Percentiles rank a stretch among this genome's conserved stretches.
Conservation (phyloP, 2,329 filamentous ascomycete genomes). For the Fusarium nelsonii region DNA sequence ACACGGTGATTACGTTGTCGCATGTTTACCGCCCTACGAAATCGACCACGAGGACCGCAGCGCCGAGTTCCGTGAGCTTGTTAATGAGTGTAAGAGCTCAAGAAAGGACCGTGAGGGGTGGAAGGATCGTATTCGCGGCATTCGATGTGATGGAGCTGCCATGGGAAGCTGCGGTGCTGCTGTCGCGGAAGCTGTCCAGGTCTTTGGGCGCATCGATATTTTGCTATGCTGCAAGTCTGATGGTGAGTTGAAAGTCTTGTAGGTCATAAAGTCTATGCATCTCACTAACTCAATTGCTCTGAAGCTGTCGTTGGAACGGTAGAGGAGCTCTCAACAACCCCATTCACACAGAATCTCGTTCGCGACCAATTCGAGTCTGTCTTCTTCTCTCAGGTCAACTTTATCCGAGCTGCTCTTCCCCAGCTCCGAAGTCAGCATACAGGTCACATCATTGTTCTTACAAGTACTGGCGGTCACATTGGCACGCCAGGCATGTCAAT, state of each 20-base stretch:
- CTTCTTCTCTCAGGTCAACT: conserved; percentile 96
- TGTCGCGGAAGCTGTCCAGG: conserved; percentile 84
- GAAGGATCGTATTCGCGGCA: conserved; percentile 79
- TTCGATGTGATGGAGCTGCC: conserved; percentile 71
- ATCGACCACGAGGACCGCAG: conserved; percentile 82
- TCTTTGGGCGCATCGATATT: conserved; percentile 90
- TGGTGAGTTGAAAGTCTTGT: conserved; percentile 61
- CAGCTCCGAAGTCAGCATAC: conserved; percentile 82
- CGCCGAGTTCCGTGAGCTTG: conserved; percentile 82
- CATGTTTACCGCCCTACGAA: conserved; percentile 82
- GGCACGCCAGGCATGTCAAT: conserved; percentile 91
- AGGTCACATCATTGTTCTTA: conserved; percentile 91
- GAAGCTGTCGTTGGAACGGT: conserved; percentile 89
- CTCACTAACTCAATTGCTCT: conserved; percentile 30
- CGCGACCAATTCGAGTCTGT: conserved; percentile 94
- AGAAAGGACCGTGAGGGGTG: conserved; percentile 79
- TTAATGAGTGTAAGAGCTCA: conserved; percentile 74
- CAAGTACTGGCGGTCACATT: conserved; percentile 90
- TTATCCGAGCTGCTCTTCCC: conserved; percentile 89
- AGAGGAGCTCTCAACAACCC: conserved; percentile 84
- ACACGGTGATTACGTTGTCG: conserved; percentile 93
- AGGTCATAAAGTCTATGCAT: background rate
- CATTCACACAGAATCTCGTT: conserved; percentile 80
- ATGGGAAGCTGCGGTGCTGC: conserved; percentile 84
- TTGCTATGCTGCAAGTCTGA: conserved; percentile 90